Base-by-base conservation (phyloP, 306 rosid species). In the Ochetophila trinervis region DNA sequence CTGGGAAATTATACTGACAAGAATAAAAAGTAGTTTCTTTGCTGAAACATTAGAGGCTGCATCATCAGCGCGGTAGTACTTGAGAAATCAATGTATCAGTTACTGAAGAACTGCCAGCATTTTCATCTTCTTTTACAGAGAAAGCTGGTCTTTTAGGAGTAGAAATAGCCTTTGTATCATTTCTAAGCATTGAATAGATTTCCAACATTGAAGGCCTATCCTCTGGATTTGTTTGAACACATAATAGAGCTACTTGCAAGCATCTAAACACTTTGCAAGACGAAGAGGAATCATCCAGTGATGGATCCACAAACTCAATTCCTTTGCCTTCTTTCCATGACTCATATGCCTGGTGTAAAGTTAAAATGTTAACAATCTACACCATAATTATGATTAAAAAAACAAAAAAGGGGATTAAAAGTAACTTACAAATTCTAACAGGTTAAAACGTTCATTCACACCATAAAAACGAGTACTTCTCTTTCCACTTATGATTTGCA, bases 401-500 rank as follows among this genome's bases (percentile, higher is more conserved):
- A n/a, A n/a, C n/a, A 36, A 35, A 37, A 78, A 4, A 52, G 16
- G 12, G 11, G 60, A 24, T 18, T 51, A 6, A 2, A 20, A 51
- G 12, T 5, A 20, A 67, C 85, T 76, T 80, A 86, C 88, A 63
- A 79, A 77, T 68, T 84, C 86, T 67, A 84, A 60, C 47, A 89
- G 91, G 71, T 63, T 74, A 70, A 82, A 36, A 57, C 62, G 68
- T 77, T 79, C 80, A 53, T 77, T 47, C 2, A 67, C 45, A 0
- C 87, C 90, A 7, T 84, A 79, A 53, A 67, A 81, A 30, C 78
- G 18, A 4, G 83, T 53, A 57, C 60, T 86, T 57, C 70, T 82
- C 63, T 74, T 85, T 60, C 91, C 83, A 3, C 91, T 84, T 44
- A 84, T 84, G 72, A 89, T 89, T 83, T 89, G 92, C 67, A 86